A percentile compares a stretch with the other conserved stretches of the same genome.
These are phyloP conservation scores for Backusella tarrabulga DNA, from an alignment of 192 early-diverging fungal species.

Conservation along the genomic window DNA sequence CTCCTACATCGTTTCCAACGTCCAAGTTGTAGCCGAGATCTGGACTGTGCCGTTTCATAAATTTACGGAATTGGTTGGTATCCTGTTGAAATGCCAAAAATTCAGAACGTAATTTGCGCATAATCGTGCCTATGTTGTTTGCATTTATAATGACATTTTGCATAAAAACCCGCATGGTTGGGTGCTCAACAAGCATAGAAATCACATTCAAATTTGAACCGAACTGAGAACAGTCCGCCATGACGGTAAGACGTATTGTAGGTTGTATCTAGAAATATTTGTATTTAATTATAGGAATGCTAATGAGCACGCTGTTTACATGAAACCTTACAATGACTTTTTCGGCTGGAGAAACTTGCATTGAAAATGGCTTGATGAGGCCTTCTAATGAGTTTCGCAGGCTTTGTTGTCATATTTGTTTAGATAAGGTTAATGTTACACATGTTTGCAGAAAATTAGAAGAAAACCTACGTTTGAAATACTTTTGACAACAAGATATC, in stretches of 20 bases:
- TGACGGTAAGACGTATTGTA: constrained; percentile 47
- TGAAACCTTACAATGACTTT: constrained; percentile 13
- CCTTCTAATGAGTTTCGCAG: constrained; percentile 34
- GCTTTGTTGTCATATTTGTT: constrained; percentile 10
- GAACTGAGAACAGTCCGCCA: constrained; percentile 60
- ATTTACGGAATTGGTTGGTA: constrained; percentile 43
- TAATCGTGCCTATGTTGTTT: constrained; percentile 36
- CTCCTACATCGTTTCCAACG: constrained; percentile 15
- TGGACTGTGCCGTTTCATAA: constrained; percentile 34
- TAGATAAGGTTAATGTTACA: neutral
- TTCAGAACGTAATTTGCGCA: constrained; percentile 38
- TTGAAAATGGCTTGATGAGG: constrained; percentile 35
- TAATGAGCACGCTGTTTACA: neutral
- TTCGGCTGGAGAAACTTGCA: constrained; percentile 21
- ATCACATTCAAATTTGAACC: constrained; percentile 53
- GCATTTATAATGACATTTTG: constrained; percentile 48
- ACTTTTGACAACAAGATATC: constrained; percentile 50
- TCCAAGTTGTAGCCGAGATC: constrained; percentile 42
- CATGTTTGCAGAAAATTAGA: neutral
- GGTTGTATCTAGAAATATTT: constrained; percentile 21
- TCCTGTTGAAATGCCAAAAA: constrained; percentile 42
- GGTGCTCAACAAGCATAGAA: constrained; percentile 47
- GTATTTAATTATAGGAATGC: neutral
- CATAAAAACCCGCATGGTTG: constrained; percentile 54
- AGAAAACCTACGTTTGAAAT: constrained; percentile 43